phyloP scores from a whole-genome alignment of 2,329 filamentous ascomycete species.

The Arachnopeziza araneosa region DNA sequence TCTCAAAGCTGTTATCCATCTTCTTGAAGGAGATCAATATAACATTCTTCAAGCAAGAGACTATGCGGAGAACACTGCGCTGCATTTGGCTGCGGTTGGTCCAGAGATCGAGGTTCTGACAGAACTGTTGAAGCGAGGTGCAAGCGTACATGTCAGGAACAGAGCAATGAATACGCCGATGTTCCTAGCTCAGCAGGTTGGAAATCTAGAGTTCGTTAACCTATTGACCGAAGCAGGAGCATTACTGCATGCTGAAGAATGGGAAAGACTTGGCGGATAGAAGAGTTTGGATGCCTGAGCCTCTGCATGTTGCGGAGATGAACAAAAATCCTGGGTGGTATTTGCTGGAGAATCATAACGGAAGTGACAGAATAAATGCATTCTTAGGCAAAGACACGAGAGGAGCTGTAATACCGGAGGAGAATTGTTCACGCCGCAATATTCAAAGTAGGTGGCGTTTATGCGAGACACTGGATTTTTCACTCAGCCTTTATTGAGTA shows the following conservation, averaged over 20 bases:
- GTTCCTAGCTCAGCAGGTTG: constrained; percentile 55
- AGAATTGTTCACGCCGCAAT: too few relatives aligned
- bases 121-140: constrained; percentile 54
- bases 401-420: too few relatives aligned
- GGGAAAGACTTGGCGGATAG: constrained; percentile 1
- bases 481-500: too few relatives aligned
- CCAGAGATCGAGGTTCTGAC: constrained; percentile 50
- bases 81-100: constrained; percentile 35
- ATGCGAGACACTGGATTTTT: too few relatives aligned
- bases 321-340: background rate
- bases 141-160: constrained; percentile 63
- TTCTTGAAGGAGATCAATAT: constrained; percentile 26
- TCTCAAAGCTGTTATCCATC: constrained; percentile 34
- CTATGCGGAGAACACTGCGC: constrained; percentile 35
- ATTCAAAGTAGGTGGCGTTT: too few relatives aligned
- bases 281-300: background rate
- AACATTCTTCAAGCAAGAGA: constrained; percentile 32
- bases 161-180: constrained; percentile 60
- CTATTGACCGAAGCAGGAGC: constrained; percentile 55
- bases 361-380: too few relatives aligned
- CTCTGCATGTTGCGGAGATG: too few relatives aligned
- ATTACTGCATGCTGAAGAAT: constrained; percentile 50
- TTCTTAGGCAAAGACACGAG: too few relatives aligned
- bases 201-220: constrained; percentile 46
- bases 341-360: too few relatives aligned